These are phyloP conservation scores for Thielaviopsis populi DNA, from an alignment of 2,329 filamentous ascomycete species.

Conservation along the genomic window DNA sequence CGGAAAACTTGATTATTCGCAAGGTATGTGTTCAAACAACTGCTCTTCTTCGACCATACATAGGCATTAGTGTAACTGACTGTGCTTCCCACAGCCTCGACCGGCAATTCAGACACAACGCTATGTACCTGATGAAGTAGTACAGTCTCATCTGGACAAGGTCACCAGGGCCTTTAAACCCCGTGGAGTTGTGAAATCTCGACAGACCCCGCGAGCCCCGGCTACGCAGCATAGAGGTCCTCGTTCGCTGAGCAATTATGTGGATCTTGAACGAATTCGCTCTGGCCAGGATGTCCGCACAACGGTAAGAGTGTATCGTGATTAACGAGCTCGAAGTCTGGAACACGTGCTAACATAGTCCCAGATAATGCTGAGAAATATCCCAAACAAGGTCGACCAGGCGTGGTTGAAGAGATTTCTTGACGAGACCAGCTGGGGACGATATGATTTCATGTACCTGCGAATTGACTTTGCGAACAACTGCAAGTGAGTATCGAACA, in stretches of 20 bases:
- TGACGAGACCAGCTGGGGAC: conserved; percentile 61
- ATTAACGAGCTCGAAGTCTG: background rate
- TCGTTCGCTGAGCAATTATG: conserved; percentile 22
- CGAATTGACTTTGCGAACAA: conserved; percentile 77
- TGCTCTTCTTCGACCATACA: background rate
- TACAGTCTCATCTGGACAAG: background rate
- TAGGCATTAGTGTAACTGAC: background rate
- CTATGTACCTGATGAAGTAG: background rate
- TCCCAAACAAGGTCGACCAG: conserved; percentile 78
- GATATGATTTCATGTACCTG: conserved; percentile 90
- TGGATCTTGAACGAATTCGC: conserved; percentile 40
- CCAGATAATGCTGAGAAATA: conserved; percentile 87
- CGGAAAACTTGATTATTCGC: background rate
- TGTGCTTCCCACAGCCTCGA: background rate
- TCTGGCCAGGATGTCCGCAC: conserved; percentile 48
- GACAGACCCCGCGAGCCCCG: background rate
- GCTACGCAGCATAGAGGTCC: conserved; percentile 19
- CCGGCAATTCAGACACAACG: background rate
- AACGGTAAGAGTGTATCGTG: conserved; percentile 39
- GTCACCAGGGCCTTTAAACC: background rate
- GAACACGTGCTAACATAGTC: background rate
- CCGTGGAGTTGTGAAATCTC: background rate
- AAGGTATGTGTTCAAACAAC: background rate
- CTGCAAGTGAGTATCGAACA: conserved; percentile 53
- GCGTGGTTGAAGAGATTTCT: conserved; percentile 63